A percentile compares a stretch with the other conserved stretches of the same genome.
Conservation (phyloP, 257 asterid species). For the Salvia splendens region DNA sequence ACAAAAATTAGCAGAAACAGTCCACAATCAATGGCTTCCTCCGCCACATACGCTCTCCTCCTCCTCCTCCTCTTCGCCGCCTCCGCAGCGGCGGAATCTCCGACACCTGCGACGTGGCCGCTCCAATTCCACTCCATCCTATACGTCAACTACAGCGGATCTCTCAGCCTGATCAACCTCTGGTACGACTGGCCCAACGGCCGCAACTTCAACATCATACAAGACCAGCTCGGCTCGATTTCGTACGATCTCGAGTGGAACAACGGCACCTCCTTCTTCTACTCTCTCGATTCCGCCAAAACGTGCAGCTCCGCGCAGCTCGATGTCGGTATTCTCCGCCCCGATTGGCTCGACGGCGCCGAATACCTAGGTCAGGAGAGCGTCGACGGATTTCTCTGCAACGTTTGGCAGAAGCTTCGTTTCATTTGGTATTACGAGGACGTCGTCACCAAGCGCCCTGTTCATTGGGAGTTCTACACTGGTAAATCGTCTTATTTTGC, state of each 20-base stretch:
- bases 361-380: slow-evolving; percentile 59
- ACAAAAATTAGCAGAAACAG: no score
- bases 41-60: not conserved
- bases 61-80: slow-evolving; percentile 22
- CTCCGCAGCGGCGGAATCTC: slow-evolving; percentile 31
- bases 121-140: slow-evolving; percentile 78
- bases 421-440: slow-evolving; percentile 83
- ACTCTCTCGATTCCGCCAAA: slow-evolving; percentile 45
- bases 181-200: slow-evolving; percentile 96
- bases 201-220: slow-evolving; percentile 77
- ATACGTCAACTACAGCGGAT: slow-evolving; percentile 55
- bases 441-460: slow-evolving; percentile 67
- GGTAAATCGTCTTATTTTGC: slow-evolving; percentile 30
- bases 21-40: slow-evolving; percentile 4
- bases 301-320: slow-evolving; percentile 53
- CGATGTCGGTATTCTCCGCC: slow-evolving; percentile 71
- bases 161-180: slow-evolving; percentile 63
- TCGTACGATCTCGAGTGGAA: slow-evolving; percentile 71
- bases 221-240: slow-evolving; percentile 57
- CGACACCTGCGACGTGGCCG: slow-evolving; percentile 74
- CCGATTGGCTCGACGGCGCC: slow-evolving; percentile 83
- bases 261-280: slow-evolving; percentile 60
- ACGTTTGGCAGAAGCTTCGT: slow-evolving; percentile 69
- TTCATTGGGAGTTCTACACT: slow-evolving; percentile 68
- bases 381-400: slow-evolving; percentile 69